Percentiles rank a stretch among this genome's conserved stretches.
These are phyloP conservation scores for Papiliotrema fonsecae DNA, from an alignment of 1,284 basidiomycete species.

Conservation along the genomic window DNA sequence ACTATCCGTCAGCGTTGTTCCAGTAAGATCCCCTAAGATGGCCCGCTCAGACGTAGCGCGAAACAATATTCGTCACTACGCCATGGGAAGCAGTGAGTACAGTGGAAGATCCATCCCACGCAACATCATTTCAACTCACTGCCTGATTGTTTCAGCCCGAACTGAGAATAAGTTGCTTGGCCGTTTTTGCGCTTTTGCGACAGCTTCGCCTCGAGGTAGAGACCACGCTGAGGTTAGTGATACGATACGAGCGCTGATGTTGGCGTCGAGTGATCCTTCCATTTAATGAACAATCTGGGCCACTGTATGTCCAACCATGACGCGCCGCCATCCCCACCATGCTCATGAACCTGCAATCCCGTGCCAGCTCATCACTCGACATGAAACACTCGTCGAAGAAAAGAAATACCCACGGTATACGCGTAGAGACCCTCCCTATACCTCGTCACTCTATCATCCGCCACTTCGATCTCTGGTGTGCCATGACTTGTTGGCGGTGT, in stretches of 20 bases:
- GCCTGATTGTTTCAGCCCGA: slow-evolving; percentile 16
- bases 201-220: slow-evolving; percentile 16
- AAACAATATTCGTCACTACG: too few relatives aligned
- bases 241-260: neutral
- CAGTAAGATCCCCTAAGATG: neutral
- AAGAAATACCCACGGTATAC: slow-evolving; percentile 22
- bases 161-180: slow-evolving; percentile 1
- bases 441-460: slow-evolving; percentile 6
- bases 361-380: too few relatives aligned
- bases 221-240: slow-evolving; percentile 1
- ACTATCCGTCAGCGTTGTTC: slow-evolving; percentile 6
- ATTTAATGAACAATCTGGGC: too few relatives aligned
- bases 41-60: too few relatives aligned
- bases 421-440: slow-evolving; percentile 19
- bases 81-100: too few relatives aligned
- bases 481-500: neutral
- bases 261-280: too few relatives aligned
- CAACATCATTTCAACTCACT: too few relatives aligned
- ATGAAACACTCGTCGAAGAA: too few relatives aligned
- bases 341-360: too few relatives aligned
- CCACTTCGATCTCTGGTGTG: neutral
- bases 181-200: slow-evolving; percentile 8
- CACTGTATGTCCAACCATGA: too few relatives aligned
- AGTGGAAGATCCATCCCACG: too few relatives aligned
- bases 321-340: too few relatives aligned